phyloP scores from a whole-genome alignment of 805 yeast species.

The Metschnikowia hibisci region DNA sequence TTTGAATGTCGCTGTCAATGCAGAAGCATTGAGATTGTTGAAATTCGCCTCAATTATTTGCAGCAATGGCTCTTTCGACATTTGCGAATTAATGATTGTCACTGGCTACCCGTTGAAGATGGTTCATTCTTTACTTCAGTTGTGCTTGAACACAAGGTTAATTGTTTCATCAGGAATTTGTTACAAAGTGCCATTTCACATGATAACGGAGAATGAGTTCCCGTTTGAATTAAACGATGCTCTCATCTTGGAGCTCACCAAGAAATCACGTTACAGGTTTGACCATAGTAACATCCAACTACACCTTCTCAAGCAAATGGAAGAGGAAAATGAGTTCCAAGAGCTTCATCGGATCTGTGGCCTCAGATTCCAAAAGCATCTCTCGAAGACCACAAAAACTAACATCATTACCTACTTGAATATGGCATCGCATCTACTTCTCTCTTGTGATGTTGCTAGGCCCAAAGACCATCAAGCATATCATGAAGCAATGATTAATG shows the following conservation, averaged over 20 bases:
- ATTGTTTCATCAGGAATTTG: slow-evolving; percentile 38
- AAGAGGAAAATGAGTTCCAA: slow-evolving; percentile 23
- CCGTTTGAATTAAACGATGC: slow-evolving; percentile 28
- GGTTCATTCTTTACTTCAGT: slow-evolving; percentile 29
- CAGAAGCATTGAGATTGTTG: slow-evolving; percentile 22
- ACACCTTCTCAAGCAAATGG: slow-evolving; percentile 26
- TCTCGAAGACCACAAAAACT: slow-evolving; percentile 14
- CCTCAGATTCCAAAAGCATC: slow-evolving; percentile 31
- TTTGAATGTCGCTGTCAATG: slow-evolving; percentile 16
- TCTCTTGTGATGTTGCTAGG: slow-evolving; percentile 31
- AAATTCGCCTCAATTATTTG: slow-evolving; percentile 43
- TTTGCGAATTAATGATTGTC: slow-evolving; percentile 38
- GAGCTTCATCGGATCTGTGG: slow-evolving; percentile 40
- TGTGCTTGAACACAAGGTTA: slow-evolving; percentile 30
- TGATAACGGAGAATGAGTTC: slow-evolving; percentile 24
- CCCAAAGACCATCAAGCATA: slow-evolving; percentile 35
- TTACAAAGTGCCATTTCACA: slow-evolving; percentile 47
- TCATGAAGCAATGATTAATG: slow-evolving; percentile 36
- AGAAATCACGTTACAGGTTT: slow-evolving; percentile 35
- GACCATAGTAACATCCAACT: slow-evolving; percentile 39
- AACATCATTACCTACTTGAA: slow-evolving; percentile 25
- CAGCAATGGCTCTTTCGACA: slow-evolving; percentile 30
- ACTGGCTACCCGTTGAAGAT: slow-evolving; percentile 30
- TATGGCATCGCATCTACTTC: slow-evolving; percentile 39
- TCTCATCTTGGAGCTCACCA: slow-evolving; percentile 32